Base-by-base conservation (phyloP, 805 yeast species). In the Wickerhamomyces canadensis region DNA sequence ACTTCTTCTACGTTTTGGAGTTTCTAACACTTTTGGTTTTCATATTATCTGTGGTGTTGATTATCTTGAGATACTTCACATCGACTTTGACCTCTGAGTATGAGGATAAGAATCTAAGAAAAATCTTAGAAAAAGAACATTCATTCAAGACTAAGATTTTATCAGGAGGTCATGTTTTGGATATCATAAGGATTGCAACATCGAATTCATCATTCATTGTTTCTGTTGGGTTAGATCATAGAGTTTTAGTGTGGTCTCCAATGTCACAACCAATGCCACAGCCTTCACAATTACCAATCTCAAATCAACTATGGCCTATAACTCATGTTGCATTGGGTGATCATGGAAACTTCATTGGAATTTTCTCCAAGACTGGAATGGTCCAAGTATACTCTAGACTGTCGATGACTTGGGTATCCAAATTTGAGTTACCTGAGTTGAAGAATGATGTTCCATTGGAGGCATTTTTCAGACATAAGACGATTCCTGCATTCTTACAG, bases 181-280 rank as follows among this genome's bases (percentile, higher is more conserved):
- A 86, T 54, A 68, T 84, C 4, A 67, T 81, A 24, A 70, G 69
- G 39, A 62, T 83, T 10, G 60, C 68, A n/a, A 72, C 86, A 0
- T 78, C 84, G 12, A 57, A 68, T 16, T 62, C 73, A 12, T 78
- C 86, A 3, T 80, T 83, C 48, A 67, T 84, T 18, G 77, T 84
- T 0, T 70, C 84, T 1, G 71, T 82, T 19, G 91, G 89, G 4
- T 62, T 86, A 52, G 94, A 85, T 49, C 88, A 82, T 47, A 74
- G 70, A 41, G 68, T 85, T 4, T 56, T 76, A 23, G 74, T 84
- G 10, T 85, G 94, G 94, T 80, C 84, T 0, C 88, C 88, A 4
- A 53, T 78, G 37, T 58, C 66, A 1, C 57, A 53, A 16, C 84
- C 68, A 28, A 55, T 61, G 34, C 80, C 70, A 35, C 42, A 50